Base-by-base conservation (phyloP, 352 stramenopile species). In the Pythium vanterpoolii region DNA sequence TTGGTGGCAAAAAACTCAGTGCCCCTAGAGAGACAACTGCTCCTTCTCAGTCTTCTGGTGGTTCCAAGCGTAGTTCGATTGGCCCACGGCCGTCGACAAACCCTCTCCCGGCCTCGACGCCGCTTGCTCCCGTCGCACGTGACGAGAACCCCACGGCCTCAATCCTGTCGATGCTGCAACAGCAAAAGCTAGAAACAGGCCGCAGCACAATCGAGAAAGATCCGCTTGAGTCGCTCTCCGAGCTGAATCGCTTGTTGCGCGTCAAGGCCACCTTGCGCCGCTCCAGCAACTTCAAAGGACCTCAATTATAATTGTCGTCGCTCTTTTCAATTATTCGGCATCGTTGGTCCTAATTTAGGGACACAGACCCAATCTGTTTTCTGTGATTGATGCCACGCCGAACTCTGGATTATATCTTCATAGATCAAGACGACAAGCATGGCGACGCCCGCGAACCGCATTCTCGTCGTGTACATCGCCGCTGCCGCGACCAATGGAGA, bases 241-340 rank as follows among this genome's bases (percentile, higher is more conserved):
- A 86, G 46, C 69, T 86, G 30, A 86, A 83, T 44, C 71, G 76
- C 13, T 44, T 86, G 43, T 61, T 86, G 5, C 74, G 69, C n/a
- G 72, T 82, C 54, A 86, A 86, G 54, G 76, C 73, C 38, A 73
- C 69, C 30, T 54, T 86, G 18, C 64, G 73, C 21, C 47, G 69
- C 13, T 68, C 61, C 7, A 65, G 55, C 27, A 71, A 45, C 49
- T 62, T 61, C 42, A 60, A 66, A 27, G 66, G 36, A 71, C 10
- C 16, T 13, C 8, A 48, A 48, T 47, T 30, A 30, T 31, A 48
- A 48, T 26, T 48, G 42, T 13, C 18, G 18, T 42, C 13, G 31
- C 31, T 13, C 11, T 36, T 36, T 42, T 18, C 34, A 42, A 13
- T 42, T 42, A 18, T 42, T 21, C 34, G 19, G 7, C 18, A 42